A percentile compares a stretch with the other conserved stretches of the same genome.
Evolutionary conservation across 257 asterid genomes (phyloP).

Genomic region (Salvia rosmarinus): DNA sequence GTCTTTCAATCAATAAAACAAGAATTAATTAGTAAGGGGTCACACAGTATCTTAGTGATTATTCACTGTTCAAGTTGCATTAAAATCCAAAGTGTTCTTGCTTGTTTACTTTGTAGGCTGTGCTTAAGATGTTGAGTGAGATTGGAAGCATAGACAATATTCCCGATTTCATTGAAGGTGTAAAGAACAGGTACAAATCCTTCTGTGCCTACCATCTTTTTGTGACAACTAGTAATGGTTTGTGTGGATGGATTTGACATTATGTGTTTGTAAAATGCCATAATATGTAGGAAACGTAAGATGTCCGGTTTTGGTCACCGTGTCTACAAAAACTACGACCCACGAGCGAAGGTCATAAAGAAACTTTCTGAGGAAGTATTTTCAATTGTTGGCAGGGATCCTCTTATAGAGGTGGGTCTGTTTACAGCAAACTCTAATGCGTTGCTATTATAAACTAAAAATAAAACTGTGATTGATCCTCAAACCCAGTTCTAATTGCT

Average conservation of each 20-base stretch:
- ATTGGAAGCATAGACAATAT: conserved; percentile 86
- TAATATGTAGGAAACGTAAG: conserved; percentile 75
- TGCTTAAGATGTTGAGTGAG: conserved; percentile 96
- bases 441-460: background rate
- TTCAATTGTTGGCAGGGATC: conserved; percentile 98
- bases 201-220: conserved; percentile 11
- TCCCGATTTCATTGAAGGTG: conserved; percentile 95
- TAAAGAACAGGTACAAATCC: conserved; percentile 72
- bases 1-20: conserved; percentile 6
- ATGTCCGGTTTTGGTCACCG: conserved; percentile 99
- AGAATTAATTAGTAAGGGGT: conserved; percentile 11
- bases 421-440: background rate
- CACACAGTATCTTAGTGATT: conserved; percentile 10
- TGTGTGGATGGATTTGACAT: background rate
- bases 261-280: background rate
- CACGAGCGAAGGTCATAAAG: conserved; percentile 95
- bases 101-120: conserved; percentile 62
- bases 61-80: background rate
- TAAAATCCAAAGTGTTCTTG: conserved; percentile 13
- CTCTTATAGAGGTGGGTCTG: conserved; percentile 79
- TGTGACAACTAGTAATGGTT: background rate
- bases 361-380: conserved; percentile 95
- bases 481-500: background rate
- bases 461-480: background rate
- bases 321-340: conserved; percentile 96